Evolutionary conservation across 768 basidiomycete species (phyloP).

Genomic region (Termitomyces sp.): DNA sequence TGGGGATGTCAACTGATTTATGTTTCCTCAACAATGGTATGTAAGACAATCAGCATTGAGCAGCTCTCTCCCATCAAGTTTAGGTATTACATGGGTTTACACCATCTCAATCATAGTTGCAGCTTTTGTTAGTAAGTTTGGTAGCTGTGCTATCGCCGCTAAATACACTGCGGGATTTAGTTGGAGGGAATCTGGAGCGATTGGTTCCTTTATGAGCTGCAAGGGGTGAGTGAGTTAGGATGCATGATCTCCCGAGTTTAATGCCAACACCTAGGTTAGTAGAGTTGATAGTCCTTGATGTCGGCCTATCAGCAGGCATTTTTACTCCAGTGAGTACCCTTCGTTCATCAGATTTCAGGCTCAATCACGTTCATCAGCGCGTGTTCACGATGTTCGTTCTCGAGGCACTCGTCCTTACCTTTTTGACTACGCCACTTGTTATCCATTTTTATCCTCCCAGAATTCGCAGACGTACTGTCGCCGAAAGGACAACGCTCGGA

Average conservation of each 20-base stretch:
- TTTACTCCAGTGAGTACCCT: constrained; percentile 43
- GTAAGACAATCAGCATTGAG: background rate
- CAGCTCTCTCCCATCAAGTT: background rate
- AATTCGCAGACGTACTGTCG: constrained; percentile 38
- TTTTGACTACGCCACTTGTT: constrained; percentile 79
- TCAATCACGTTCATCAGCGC: constrained; percentile 24
- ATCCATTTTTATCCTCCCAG: constrained; percentile 60
- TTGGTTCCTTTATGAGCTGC: constrained; percentile 93
- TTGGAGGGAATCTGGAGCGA: constrained; percentile 75
- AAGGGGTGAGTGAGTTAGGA: constrained; percentile 58
- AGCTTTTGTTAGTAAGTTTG: constrained; percentile 86
- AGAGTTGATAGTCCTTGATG: constrained; percentile 93
- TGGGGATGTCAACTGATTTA: constrained; percentile 88
- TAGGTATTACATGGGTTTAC: constrained; percentile 83
- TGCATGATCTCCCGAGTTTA: background rate
- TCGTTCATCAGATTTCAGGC: background rate
- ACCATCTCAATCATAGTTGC: constrained; percentile 70
- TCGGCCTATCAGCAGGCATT: constrained; percentile 78
- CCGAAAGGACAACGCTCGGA: constrained; percentile 38
- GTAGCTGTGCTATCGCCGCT: constrained; percentile 74
- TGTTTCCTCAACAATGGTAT: constrained; percentile 75
- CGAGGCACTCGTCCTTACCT: constrained; percentile 75
- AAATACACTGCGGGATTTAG: constrained; percentile 61
- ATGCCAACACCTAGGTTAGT: constrained; percentile 50
- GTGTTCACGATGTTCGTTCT: constrained; percentile 97